Evolutionary conservation across 352 stramenopile species (phyloP).

Genomic region (Globisporangium apiculatum): DNA sequence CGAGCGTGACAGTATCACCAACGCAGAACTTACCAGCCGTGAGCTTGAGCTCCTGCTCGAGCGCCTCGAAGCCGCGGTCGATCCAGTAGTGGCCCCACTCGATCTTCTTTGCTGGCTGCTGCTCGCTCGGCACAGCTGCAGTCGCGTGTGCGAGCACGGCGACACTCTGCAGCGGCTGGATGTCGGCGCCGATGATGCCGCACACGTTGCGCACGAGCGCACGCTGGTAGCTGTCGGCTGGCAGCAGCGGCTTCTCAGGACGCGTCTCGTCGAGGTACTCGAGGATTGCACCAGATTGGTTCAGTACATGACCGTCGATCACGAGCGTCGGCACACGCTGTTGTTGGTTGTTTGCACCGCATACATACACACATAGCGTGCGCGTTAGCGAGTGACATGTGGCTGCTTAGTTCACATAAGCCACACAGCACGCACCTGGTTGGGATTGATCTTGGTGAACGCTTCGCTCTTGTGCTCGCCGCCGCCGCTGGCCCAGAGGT

Average conservation of each 20-base stretch:
- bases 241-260: slow-evolving; percentile 61
- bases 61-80: slow-evolving; percentile 67
- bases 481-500: slow-evolving; percentile 53
- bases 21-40: slow-evolving; percentile 62
- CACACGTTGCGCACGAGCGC: slow-evolving; percentile 83
- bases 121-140: slow-evolving; percentile 38
- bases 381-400: neutral
- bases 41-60: slow-evolving; percentile 64
- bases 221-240: slow-evolving; percentile 51
- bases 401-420: neutral
- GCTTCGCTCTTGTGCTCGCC: slow-evolving; percentile 45
- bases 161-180: slow-evolving; percentile 89
- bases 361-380: neutral
- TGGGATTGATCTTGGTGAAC: slow-evolving; percentile 56
- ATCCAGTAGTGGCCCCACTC: slow-evolving; percentile 72
- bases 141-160: slow-evolving; percentile 46
- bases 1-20: slow-evolving; percentile 78
- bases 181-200: slow-evolving; percentile 87
- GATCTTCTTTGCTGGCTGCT: slow-evolving; percentile 33
- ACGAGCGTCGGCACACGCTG: slow-evolving; percentile 73
- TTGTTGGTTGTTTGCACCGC: neutral
- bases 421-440: slow-evolving; percentile 26
- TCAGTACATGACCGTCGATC: slow-evolving; percentile 59
- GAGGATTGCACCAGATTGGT: slow-evolving; percentile 89
- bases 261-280: slow-evolving; percentile 91